Conservation (phyloP, 257 asterid species). For the Solanum sejunctum region DNA sequence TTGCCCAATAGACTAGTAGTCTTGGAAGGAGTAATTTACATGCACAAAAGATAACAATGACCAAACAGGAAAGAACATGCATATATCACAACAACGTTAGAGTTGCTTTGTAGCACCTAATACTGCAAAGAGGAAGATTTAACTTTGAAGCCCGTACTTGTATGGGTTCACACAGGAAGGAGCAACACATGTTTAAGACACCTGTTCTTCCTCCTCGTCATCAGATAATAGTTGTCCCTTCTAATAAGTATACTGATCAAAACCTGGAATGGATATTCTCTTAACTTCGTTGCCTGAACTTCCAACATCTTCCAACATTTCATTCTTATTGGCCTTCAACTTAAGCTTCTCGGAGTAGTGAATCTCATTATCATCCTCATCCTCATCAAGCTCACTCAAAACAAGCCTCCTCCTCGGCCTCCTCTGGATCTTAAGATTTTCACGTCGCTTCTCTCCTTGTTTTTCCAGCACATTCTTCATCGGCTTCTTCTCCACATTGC, state of each 20-base stretch:
- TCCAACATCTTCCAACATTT: slow-evolving; percentile 28
- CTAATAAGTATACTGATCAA: slow-evolving; percentile 40
- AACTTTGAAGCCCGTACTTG: slow-evolving; percentile 81
- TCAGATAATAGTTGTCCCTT: neutral
- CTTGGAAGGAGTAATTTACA: neutral
- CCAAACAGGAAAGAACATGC: neutral
- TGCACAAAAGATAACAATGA: neutral
- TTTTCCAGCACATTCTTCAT: slow-evolving; percentile 28
- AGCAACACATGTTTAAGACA: slow-evolving; percentile 38
- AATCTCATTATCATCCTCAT: slow-evolving; percentile 56
- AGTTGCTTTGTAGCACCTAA: slow-evolving; percentile 81
- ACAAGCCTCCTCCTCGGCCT: slow-evolving; percentile 51
- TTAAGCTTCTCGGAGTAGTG: slow-evolving; percentile 73
- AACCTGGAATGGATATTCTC: slow-evolving; percentile 29
- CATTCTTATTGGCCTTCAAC: slow-evolving; percentile 31
- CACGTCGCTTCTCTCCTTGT: slow-evolving; percentile 43
- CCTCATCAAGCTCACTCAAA: slow-evolving; percentile 62
- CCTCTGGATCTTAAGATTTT: slow-evolving; percentile 76
- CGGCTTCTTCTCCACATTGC: slow-evolving; percentile 33
- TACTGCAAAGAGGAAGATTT: slow-evolving; percentile 95
- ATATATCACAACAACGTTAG: neutral
- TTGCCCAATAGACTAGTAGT: too few species aligned
- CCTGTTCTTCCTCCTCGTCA: too few species aligned
- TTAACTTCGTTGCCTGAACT: slow-evolving; percentile 26
- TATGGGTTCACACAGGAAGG: slow-evolving; percentile 68